Base-by-base conservation (phyloP, 1,284 basidiomycete species). In the Neolentinus lepideus region DNA sequence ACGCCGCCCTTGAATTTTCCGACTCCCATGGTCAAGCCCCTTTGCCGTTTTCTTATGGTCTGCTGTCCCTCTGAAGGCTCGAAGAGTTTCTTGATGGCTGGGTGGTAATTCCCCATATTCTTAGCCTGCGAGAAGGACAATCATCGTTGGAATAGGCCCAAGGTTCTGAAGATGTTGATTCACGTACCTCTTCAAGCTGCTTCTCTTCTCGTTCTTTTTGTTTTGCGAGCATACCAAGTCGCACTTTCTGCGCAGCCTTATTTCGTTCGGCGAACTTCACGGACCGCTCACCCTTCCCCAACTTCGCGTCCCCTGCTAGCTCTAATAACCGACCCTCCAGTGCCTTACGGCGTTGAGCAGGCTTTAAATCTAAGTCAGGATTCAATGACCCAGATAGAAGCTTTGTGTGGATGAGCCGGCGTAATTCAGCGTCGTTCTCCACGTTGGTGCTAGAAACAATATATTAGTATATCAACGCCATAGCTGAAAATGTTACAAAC, bases 21-120 rank as follows among this genome's bases (percentile, higher is more conserved):
- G n/a, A 92, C 75, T 1, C 90, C 89, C 83, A 90, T 84, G 58
- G 75, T 74, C 33, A 92, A 66, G 2, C 89, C 90, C 61, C 80
- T 76, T 36, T 79, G 75, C 58, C 88, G 73, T 61, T 79, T 84
- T 47, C 59, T 63, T 57, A 71, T 74, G 31, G 59, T 64, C 16
- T 66, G 61, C 12, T 65, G 61, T 11, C 67, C 60, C 2, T 68
- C 66, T 0, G 73, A 66, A 19, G 68, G 67, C 46, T 80, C 80
- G 62, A 83, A 90, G 3, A 85, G 59, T 58, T 77, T 80, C 65
- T 90, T 92, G 55, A 92, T 71, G 9, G 76, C 74, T 33, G 85
- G 88, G 61, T 92, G 88, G 64, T 90, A 92, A 65, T 89, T 91
- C 16, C 89, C 89, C 56, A 88, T 62, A 58, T 87, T 78, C 69